Evolutionary conservation across 2,329 filamentous ascomycete genomes (phyloP).

Genomic region (Eurotiales sp.): DNA sequence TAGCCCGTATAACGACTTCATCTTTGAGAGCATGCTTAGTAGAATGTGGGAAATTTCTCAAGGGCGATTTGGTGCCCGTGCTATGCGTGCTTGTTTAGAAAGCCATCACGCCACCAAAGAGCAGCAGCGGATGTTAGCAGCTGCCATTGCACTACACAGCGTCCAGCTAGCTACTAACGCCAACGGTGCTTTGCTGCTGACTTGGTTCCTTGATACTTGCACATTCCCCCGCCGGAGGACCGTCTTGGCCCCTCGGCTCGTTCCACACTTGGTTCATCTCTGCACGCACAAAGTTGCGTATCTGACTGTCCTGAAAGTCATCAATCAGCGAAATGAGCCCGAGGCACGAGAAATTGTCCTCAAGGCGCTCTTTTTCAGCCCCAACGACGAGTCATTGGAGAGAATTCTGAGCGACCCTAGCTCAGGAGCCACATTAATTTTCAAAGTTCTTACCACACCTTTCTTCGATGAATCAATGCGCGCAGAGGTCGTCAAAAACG

Average conservation of each 20-base stretch:
- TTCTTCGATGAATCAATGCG: constrained; percentile 95
- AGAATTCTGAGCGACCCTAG: constrained; percentile 87
- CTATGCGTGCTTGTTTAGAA: constrained; percentile 94
- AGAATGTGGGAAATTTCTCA: constrained; percentile 91
- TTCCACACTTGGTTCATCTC: constrained; percentile 87
- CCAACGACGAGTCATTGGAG: constrained; percentile 80
- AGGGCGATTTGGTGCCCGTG: constrained; percentile 88
- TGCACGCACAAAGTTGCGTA: constrained; percentile 99
- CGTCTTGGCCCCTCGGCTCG: constrained; percentile 84
- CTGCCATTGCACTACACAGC: constrained; percentile 91
- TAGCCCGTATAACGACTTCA: constrained; percentile 85
- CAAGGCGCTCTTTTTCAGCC: constrained; percentile 86
- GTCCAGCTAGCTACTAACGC: constrained; percentile 94
- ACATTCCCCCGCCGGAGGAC: constrained; percentile 89
- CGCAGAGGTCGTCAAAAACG: constrained; percentile 82
- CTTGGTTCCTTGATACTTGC: constrained; percentile 98
- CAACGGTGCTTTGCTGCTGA: constrained; percentile 88
- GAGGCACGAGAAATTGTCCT: constrained; percentile 89
- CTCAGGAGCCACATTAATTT: constrained; percentile 92
- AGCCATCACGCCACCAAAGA: constrained; percentile 94
- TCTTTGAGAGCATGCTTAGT: constrained; percentile 95
- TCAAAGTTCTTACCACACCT: constrained; percentile 95
- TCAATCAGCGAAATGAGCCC: constrained; percentile 93
- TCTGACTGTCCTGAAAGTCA: constrained; percentile 92
- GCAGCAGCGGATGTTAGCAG: constrained; percentile 91